A percentile compares a stretch with the other conserved stretches of the same genome.
phyloP scores from a whole-genome alignment of 768 basidiomycete genomes.

The Lentinula detonsa region DNA sequence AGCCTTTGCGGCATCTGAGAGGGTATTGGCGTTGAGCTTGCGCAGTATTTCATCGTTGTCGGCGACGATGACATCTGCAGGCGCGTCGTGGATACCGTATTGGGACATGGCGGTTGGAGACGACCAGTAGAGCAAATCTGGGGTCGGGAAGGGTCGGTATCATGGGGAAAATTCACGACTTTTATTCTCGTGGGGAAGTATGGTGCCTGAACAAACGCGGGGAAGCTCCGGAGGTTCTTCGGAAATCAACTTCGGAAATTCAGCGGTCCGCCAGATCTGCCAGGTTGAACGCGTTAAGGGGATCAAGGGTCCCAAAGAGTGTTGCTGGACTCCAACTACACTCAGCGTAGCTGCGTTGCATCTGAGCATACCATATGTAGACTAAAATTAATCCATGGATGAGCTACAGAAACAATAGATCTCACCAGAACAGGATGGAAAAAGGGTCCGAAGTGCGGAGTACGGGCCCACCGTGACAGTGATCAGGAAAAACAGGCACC shows the following conservation, averaged over 20 bases:
- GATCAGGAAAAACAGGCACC: too few species aligned
- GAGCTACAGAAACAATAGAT: too few species aligned
- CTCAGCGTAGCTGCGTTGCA: too few species aligned
- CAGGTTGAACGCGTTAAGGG: too few species aligned
- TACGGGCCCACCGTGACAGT: too few species aligned
- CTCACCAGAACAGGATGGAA: too few species aligned
- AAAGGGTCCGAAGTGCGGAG: too few species aligned
- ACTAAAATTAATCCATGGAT: too few species aligned
- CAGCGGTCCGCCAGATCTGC: too few species aligned
- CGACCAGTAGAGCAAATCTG: background rate
- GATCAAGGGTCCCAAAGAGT: too few species aligned
- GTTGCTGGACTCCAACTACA: too few species aligned
- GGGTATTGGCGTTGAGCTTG: conserved; percentile 12
- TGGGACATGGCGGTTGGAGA: background rate
- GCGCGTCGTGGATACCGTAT: background rate
- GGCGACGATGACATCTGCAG: conserved; percentile 34
- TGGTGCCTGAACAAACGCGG: background rate
- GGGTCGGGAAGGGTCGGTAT: background rate
- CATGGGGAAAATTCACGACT: background rate
- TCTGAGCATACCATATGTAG: too few species aligned
- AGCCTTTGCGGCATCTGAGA: conserved; percentile 12
- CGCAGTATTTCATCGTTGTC: conserved; percentile 11
- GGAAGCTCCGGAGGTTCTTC: background rate
- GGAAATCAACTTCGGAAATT: background rate
- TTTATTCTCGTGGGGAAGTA: background rate